Evolutionary conservation across 2,329 filamentous ascomycete genomes (phyloP), one percentile per base, ranked within the genome.

Genomic region (Decorospora gaudefroyi): DNA sequence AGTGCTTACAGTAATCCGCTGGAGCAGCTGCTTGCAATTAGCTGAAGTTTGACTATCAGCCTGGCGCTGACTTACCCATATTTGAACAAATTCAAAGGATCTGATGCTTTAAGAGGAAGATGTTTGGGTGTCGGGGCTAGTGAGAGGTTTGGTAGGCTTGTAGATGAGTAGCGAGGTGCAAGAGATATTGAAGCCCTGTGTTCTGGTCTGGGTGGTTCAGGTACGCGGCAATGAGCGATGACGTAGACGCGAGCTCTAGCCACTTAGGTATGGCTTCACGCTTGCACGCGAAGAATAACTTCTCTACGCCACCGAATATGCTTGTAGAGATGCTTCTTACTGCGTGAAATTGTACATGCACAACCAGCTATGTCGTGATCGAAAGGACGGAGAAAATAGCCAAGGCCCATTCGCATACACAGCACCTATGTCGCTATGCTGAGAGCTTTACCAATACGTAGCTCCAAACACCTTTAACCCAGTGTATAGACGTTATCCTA

Each of bases 1-100:
- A 19, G 40, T 15, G 33, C 53, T 42, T 61, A 64, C 61, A 64
- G 39, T 62, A 64, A 51, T 64, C 61, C 32, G 54, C 43, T 42
- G 49, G 29, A 25, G 57, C 49, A 39, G 54, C 53, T 60, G 46
- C 12, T 25, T 16, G 13, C 34, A 28, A 46, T 64, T 41, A 61
- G 55, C 46, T 51, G 41, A 33, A 19, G 8, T 33, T 31, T 33
- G 16, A 19, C 15, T 23, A 10, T n/a, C 33, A 46, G 29, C 29
- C 27, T 44, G n/a, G 11, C 21, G 21, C 28, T 17, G 22, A 12
- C 53, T 50, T 56, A 64, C 61, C 54, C 59, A 62, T 64, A 29
- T 52, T 51, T 8, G 22, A 11, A 16, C 22, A 27, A 13, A 13
- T 18, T 18, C 29, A 11, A 12, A 8, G 21, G 29, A 28, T 21